These are phyloP conservation scores for Eudorina sp. DNA, from an alignment of 139 green algal genomes.

Conservation along the genomic window DNA sequence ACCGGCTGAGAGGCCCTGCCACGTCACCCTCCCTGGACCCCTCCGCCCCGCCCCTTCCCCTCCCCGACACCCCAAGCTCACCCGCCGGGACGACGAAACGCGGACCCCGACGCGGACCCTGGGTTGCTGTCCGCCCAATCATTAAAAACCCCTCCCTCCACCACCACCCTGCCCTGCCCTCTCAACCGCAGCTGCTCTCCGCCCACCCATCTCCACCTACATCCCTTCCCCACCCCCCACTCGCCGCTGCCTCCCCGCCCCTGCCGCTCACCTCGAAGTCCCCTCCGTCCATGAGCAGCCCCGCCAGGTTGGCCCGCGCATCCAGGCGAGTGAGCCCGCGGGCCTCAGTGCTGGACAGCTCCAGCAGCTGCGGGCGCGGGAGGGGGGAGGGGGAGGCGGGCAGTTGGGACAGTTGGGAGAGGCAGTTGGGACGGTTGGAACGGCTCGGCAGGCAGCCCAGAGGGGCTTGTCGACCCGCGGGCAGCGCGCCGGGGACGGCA, in stretches of 20 bases:
- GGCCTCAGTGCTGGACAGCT: background rate
- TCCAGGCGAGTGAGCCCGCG: background rate
- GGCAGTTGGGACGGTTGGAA: too few species aligned
- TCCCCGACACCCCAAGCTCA: background rate
- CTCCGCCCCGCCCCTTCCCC: background rate
- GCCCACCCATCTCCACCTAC: background rate
- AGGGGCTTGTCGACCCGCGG: too few species aligned
- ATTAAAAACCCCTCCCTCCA: too few species aligned
- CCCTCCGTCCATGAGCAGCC: conserved; percentile 3
- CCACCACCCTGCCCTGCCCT: too few species aligned
- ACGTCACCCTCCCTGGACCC: background rate
- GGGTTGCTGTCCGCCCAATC: too few species aligned
- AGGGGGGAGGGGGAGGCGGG: background rate
- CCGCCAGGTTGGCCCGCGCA: conserved; percentile 21
- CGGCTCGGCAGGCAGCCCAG: too few species aligned
- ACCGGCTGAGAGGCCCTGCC: too few species aligned
- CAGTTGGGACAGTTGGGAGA: too few species aligned
- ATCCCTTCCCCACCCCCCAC: background rate
- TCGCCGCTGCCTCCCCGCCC: background rate
- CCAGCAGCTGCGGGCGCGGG: conserved; percentile 26
- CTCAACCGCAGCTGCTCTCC: too few species aligned
- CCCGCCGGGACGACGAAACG: too few species aligned
- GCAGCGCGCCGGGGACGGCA: too few species aligned
- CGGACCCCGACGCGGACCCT: too few species aligned
- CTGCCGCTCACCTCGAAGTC: background rate